Evolutionary conservation across 2,329 filamentous ascomycete genomes (phyloP).

Genomic region (Hawksworthiomyces lignivorus): DNA sequence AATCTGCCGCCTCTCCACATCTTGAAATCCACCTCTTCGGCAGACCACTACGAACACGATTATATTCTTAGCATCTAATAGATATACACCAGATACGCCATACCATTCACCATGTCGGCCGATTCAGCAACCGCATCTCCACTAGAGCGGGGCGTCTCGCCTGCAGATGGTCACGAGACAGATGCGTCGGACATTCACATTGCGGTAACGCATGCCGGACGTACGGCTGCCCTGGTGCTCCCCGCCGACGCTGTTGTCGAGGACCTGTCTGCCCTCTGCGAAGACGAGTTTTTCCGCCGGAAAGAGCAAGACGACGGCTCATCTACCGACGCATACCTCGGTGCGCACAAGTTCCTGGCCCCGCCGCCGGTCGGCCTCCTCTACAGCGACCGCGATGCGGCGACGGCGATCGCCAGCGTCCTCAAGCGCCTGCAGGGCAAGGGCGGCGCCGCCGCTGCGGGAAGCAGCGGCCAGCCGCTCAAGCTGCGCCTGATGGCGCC

Average conservation of each 20-base stretch:
- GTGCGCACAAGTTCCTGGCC: conserved; percentile 20
- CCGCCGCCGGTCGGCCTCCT: conserved; percentile 20
- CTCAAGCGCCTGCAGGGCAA: conserved; percentile 7
- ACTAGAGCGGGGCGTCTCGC: too few species aligned
- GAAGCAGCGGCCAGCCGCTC: not conserved
- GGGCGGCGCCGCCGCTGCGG: not conserved
- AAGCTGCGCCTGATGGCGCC: conserved; percentile 25
- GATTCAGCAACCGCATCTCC: too few species aligned
- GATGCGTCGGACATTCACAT: too few species aligned
- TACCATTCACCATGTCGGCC: too few species aligned
- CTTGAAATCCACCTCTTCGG: too few species aligned
- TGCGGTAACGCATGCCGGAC: conserved; percentile 15
- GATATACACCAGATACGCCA: too few species aligned
- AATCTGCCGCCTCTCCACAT: too few species aligned
- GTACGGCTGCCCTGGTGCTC: conserved; percentile 15
- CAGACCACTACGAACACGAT: too few species aligned
- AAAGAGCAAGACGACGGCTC: not conserved
- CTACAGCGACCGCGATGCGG: conserved; percentile 18
- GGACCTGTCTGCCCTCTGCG: conserved; percentile 19
- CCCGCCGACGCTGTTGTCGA: conserved; percentile 15
- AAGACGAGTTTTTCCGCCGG: conserved; percentile 10
- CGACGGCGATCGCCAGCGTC: conserved; percentile 17
- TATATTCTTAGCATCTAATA: too few species aligned
- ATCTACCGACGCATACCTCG: conserved; percentile 14
- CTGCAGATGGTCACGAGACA: too few species aligned